phyloP scores from a whole-genome alignment of 2,329 filamentous ascomycete species.

The Colletotrichum viniferum region DNA sequence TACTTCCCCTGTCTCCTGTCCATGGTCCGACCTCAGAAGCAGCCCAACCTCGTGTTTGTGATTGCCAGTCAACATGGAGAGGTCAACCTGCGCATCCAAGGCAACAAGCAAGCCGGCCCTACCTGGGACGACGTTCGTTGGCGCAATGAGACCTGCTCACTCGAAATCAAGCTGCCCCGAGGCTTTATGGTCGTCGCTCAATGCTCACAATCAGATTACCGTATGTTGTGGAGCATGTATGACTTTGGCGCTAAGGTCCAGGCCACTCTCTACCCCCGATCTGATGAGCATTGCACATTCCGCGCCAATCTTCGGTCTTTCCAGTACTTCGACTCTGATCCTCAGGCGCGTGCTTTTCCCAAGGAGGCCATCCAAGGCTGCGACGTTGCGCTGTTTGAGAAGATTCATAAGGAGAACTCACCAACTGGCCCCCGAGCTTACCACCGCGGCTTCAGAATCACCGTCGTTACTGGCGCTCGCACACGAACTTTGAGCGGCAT shows the following conservation, averaged over 20 bases:
- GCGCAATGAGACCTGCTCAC: slow-evolving; percentile 68
- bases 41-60: slow-evolving; percentile 73
- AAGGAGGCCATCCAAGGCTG: slow-evolving; percentile 74
- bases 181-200: slow-evolving; percentile 76
- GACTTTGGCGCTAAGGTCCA: slow-evolving; percentile 83
- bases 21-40: slow-evolving; percentile 71
- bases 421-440: slow-evolving; percentile 74
- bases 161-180: slow-evolving; percentile 75
- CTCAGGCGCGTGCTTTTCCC: slow-evolving; percentile 75
- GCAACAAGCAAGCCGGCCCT: slow-evolving; percentile 69
- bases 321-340: slow-evolving; percentile 78
- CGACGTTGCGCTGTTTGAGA: slow-evolving; percentile 78
- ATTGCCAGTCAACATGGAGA: slow-evolving; percentile 81
- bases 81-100: slow-evolving; percentile 75
- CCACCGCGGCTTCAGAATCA: slow-evolving; percentile 81
- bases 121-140: slow-evolving; percentile 85
- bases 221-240: slow-evolving; percentile 80
- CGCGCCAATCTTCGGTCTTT: slow-evolving; percentile 74
- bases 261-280: slow-evolving; percentile 68
- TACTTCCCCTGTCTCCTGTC: slow-evolving; percentile 78
- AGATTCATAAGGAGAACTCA: slow-evolving; percentile 68
- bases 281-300: slow-evolving; percentile 74
- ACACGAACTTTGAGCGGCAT: slow-evolving; percentile 80
- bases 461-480: slow-evolving; percentile 77
- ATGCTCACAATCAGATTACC: slow-evolving; percentile 78